Evolutionary conservation across 805 yeast species (phyloP), one percentile per base, ranked within the genome.

Genomic region (Martiniozyma abietophila): DNA sequence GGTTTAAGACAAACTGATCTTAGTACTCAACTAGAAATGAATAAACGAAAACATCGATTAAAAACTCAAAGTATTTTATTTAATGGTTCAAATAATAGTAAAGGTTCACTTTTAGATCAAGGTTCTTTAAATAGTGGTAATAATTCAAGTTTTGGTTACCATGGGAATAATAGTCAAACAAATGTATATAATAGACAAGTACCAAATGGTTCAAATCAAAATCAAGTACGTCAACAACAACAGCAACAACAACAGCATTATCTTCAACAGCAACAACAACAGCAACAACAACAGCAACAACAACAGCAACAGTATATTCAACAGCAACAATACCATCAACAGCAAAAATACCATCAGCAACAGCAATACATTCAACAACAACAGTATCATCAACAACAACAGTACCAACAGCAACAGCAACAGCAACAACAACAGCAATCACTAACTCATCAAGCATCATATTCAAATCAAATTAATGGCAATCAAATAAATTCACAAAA

Each of bases 1-100:
- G 62, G 62, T 1, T 39, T 57, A 5, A 45, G 61, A 25, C 53
- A 52, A 27, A 53, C 61, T 1, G 45, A 47, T 32, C 33, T 54
- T 12, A 38, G 51, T 5, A 38, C 50, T 6, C 57, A 48, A 26
- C 35, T 54, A 9, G 46, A 49, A 22, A 42, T 34, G 10, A 45
- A 49, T 25, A 49, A 47, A 36, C 52, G 48, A 38, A 54, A 50
- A 29, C 41, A 43, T 22, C 43, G 51, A 29, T 48, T 47, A 14
- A 50, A 47, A 29, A 51, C 59, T 4, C 45, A 38, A 24, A 36
- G 42, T 23, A 33, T 40, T 6, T 15, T 36, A 11, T 33, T 27
- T 8, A 40, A 25, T 32, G 39, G 34, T 21, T 32, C 28, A 14
- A 28, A 39, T 8, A 33, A 18, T 12, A 39, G 43, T 21, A 35